phyloP scores from a whole-genome alignment of 441 rosid genomes.

The Omphalea diandra region DNA sequence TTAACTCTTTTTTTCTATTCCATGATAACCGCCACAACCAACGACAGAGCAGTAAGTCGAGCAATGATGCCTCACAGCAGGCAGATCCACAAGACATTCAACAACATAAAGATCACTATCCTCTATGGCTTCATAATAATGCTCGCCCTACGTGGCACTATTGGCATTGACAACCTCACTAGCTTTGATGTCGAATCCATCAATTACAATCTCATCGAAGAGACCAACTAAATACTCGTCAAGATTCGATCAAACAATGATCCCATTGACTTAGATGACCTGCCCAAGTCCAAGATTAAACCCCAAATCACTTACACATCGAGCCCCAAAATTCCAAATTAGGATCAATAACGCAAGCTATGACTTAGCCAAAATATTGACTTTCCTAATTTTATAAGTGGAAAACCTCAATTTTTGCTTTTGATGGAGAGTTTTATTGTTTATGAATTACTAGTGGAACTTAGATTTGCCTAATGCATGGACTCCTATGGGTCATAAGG shows the following conservation, averaged over 20 bases:
- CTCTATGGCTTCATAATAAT: slow-evolving; percentile 93
- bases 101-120: slow-evolving; percentile 94
- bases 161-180: slow-evolving; percentile 76
- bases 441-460: slow-evolving; percentile 93
- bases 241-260: slow-evolving; percentile 94
- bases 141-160: slow-evolving; percentile 90
- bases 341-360: slow-evolving; percentile 80
- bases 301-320: slow-evolving; percentile 61
- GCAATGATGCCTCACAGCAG: slow-evolving; percentile 54
- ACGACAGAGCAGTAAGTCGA: too few relatives aligned
- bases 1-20: too few relatives aligned
- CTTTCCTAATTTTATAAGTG: slow-evolving; percentile 68
- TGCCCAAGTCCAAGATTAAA: slow-evolving; percentile 42
- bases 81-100: slow-evolving; percentile 93
- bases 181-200: slow-evolving; percentile 75
- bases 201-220: slow-evolving; percentile 75
- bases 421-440: slow-evolving; percentile 86
- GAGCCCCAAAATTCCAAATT: slow-evolving; percentile 69
- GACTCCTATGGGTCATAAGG: slow-evolving; percentile 99
- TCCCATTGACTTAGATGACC: slow-evolving; percentile 51
- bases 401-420: slow-evolving; percentile 69
- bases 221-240: slow-evolving; percentile 74
- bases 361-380: slow-evolving; percentile 73
- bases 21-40: slow-evolving; percentile 35
- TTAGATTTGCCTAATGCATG: slow-evolving; percentile 91